Base-by-base conservation (phyloP, 2,329 filamentous ascomycete genomes). In the Amauroascus niger region DNA sequence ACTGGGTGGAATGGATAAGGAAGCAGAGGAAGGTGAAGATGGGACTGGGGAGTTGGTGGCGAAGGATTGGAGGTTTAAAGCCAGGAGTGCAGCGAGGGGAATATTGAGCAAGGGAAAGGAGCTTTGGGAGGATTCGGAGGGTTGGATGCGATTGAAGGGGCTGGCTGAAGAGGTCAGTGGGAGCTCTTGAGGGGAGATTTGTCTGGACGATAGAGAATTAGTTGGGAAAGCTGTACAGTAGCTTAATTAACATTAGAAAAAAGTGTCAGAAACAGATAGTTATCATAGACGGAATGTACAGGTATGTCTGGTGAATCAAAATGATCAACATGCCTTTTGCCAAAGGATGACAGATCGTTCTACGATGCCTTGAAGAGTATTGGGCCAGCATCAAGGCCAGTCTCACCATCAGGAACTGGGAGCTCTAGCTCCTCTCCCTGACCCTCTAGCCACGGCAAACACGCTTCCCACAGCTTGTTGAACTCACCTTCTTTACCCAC, bases 21-120 rank as follows among this genome's bases (percentile, higher is more conserved):
- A 76, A 6, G 33, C 16, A 16, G 79, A 80, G 56, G 78, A 79
- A 1, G 59, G 73, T 69, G 61, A 65, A 72, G 60, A 65, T 68
- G 71, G 70, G 0, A 73, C 70, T 24, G 74, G 76, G 0, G 81
- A 83, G 58, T 64, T 81, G 28, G 82, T 96, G 1, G 88, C 87
- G 1, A 79, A 78, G 55, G 84, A 83, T 63, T 98, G 93, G 93
- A 86, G 81, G 68, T 87, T 87, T 59, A 97, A 95, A 78, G 87
- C 88, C 0, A 78, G 88, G 62, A 94, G 82, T 67, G 90, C 90
- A 9, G 77, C 95, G 1, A 77, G 89, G 52, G 88, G 87, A 49
- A 84, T 97, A 6, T 78, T 94, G 76, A 86, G 88, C 0, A 86
- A 86, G 65, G 90, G 80, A 0, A 90, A 81, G 72, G 86, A 88